Percentiles rank a stretch among this genome's conserved stretches.
phyloP scores from a whole-genome alignment of 805 yeast genomes.

The Ogataea glucozyma region DNA sequence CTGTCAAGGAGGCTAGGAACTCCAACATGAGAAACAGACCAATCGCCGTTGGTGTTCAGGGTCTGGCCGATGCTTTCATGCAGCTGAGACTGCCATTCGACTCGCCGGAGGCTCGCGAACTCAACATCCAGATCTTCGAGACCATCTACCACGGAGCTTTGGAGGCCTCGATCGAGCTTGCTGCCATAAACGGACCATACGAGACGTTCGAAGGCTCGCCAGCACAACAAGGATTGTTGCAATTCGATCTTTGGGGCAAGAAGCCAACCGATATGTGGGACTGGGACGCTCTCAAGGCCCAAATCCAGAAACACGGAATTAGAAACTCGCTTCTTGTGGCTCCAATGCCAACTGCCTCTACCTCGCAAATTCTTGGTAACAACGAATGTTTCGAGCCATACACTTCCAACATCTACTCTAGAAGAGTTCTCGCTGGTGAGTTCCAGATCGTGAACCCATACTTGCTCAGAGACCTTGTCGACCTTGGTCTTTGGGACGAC shows the following conservation, averaged over 20 bases:
- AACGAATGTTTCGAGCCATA: constrained; percentile 66
- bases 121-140: constrained; percentile 61
- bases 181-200: constrained; percentile 51
- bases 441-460: constrained; percentile 64
- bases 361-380: constrained; percentile 61
- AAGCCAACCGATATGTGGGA: constrained; percentile 60
- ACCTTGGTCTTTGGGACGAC: constrained; percentile 59
- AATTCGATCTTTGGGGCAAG: constrained; percentile 58
- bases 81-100: constrained; percentile 57
- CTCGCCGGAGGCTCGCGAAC: constrained; percentile 55
- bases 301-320: constrained; percentile 49
- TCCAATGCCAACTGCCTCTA: constrained; percentile 70
- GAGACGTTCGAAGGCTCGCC: constrained; percentile 57
- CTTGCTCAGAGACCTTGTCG: constrained; percentile 57
- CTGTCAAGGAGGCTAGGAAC: constrained; percentile 53
- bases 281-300: constrained; percentile 56
- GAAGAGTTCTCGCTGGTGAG: constrained; percentile 65
- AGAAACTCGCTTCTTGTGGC: constrained; percentile 63
- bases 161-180: constrained; percentile 57
- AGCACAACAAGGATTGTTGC: constrained; percentile 57
- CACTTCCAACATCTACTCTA: constrained; percentile 61
- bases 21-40: constrained; percentile 63
- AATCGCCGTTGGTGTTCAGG: constrained; percentile 64
- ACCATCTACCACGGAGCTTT: constrained; percentile 62
- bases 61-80: constrained; percentile 61